Conservation (phyloP, 768 basidiomycete genomes). For the Russula sp. region DNA sequence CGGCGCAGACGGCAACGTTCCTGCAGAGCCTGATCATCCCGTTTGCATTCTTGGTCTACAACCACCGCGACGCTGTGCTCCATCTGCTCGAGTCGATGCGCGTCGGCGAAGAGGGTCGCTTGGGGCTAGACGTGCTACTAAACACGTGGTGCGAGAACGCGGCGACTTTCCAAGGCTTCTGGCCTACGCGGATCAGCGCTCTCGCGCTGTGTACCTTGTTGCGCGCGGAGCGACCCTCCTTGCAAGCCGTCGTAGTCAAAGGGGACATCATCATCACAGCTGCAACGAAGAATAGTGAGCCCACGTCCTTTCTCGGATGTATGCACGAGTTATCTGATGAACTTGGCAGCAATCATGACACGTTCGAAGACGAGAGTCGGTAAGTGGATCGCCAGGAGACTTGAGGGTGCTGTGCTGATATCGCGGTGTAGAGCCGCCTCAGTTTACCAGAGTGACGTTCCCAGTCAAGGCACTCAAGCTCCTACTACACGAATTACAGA, state of each 20-base stretch:
- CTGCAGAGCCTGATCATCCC: conserved; percentile 90
- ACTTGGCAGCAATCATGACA: conserved; percentile 82
- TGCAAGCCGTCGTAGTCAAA: conserved; percentile 72
- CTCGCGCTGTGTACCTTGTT: conserved; percentile 77
- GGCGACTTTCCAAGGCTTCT: conserved; percentile 91
- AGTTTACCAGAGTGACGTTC: conserved; percentile 84
- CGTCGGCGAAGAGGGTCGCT: conserved; percentile 43
- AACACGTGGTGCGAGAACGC: conserved; percentile 93
- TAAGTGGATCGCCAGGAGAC: conserved; percentile 36
- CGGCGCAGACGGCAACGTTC: conserved; percentile 87
- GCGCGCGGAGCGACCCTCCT: conserved; percentile 52
- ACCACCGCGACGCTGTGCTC: conserved; percentile 76
- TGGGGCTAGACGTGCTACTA: conserved; percentile 81
- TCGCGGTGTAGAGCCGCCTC: conserved; percentile 61
- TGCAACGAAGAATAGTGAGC: conserved; percentile 75
- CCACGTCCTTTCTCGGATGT: background rate
- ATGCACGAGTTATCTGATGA: background rate
- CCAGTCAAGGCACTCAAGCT: conserved; percentile 90
- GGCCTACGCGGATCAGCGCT: conserved; percentile 83
- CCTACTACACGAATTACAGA: conserved; percentile 76
- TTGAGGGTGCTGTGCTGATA: conserved; percentile 23
- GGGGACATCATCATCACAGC: conserved; percentile 86
- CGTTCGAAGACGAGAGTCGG: conserved; percentile 83
- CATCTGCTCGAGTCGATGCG: conserved; percentile 65
- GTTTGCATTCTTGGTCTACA: conserved; percentile 88